Base-by-base conservation (phyloP, 768 basidiomycete species). In the Tubosaeta sp. region DNA sequence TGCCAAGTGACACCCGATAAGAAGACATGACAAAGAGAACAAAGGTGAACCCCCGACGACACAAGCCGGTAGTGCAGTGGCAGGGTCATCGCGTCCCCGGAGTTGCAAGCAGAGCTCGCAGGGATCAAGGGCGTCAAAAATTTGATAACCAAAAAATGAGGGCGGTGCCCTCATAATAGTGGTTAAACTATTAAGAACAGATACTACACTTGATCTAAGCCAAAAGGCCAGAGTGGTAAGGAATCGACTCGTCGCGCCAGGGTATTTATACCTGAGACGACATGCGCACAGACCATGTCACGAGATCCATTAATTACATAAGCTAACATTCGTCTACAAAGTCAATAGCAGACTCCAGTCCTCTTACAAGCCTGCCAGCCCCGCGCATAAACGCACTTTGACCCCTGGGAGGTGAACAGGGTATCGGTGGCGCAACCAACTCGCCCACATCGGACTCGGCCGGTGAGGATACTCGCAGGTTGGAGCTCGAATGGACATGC, bases 121-220 rank as follows among this genome's bases (percentile, higher is more conserved):
- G 3, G 30, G 60, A 35, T 54, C 57, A 60, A 59, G 60, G 62
- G 64, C 54, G 54, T 31, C 62, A 65, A 65, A 65, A 61, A 56
- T 66, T 65, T 73, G 71, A 78, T 80, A 79, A 80, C 77, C 77
- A 78, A 63, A 63, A 59, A 76, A 76, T 72, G 70, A 69, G 68
- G 63, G 74, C 77, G 67, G 70, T 79, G 77, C 74, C 72, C 65
- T 65, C 74, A 77, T 78, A 77, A 78, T 76, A 78, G 77, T 76
- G 76, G 77, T 68, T 78, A 68, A 56, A 71, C 77, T 80, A 74
- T 75, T 74, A 79, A 81, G 78, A 81, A 82, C 80, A 82, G 81
- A 82, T 82, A 82, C 81, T 82, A 82, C 81, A 82, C 81, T 82
- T 82, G 81, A 82, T 82, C 81, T 81, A 81, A 82, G 80, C 81